Conservation (phyloP, 2,329 filamentous ascomycete species). For the Hymenoscyphus occultus region DNA sequence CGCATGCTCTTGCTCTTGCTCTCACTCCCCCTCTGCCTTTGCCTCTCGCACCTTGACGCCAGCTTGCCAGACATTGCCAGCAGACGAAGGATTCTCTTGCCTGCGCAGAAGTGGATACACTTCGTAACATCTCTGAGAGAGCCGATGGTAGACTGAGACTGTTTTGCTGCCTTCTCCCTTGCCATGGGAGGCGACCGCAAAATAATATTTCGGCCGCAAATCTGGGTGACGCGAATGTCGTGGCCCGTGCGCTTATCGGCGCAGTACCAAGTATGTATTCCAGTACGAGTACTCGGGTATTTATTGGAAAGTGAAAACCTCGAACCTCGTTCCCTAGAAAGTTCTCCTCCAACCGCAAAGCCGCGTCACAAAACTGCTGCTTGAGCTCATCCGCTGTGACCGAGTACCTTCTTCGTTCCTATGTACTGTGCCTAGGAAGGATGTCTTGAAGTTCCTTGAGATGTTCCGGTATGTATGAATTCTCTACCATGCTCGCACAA, state of each 20-base stretch:
- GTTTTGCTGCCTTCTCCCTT: not conserved
- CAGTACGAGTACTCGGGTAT: not conserved
- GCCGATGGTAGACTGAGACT: not conserved
- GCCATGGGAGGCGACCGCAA: not conserved
- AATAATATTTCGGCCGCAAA: not conserved
- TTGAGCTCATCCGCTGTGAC: not conserved
- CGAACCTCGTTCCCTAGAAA: not conserved
- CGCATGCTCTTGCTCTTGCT: not conserved
- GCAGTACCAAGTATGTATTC: too few relatives aligned
- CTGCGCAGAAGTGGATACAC: slow-evolving; percentile 16
- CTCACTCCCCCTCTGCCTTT: too few relatives aligned
- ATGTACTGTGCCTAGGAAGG: not conserved
- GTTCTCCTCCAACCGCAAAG: not conserved
- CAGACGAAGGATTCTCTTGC: slow-evolving; percentile 26
- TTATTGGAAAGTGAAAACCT: not conserved
- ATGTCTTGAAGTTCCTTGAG: not conserved
- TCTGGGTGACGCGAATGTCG: not conserved
- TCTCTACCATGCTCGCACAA: not conserved
- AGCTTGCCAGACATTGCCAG: slow-evolving; percentile 29
- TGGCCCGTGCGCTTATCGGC: not conserved
- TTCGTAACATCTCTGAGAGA: slow-evolving; percentile 26
- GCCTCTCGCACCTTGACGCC: slow-evolving; percentile 7
- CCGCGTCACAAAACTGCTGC: not conserved
- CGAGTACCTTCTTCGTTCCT: not conserved
- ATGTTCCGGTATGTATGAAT: not conserved